Conservation (phyloP, 202 grass and related monocot species). For the Schoenoplectus triqueter region DNA sequence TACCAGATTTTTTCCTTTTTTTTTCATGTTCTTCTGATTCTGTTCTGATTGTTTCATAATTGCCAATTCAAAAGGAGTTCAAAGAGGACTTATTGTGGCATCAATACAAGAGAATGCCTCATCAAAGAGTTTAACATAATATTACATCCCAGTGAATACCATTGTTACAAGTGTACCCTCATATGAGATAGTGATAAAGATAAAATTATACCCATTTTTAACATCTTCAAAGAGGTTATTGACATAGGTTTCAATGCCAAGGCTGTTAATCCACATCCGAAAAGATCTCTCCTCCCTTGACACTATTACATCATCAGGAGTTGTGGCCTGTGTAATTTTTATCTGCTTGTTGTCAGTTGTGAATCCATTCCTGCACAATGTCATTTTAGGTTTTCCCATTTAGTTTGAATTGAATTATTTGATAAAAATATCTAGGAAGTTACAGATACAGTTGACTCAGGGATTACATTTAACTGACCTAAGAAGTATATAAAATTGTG, state of each 20-base stretch:
- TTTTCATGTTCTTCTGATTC: slow-evolving; percentile 18
- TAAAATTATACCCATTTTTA: slow-evolving; percentile 73
- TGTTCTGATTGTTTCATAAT: slow-evolving; percentile 9
- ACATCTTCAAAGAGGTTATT: slow-evolving; percentile 99
- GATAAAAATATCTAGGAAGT: neutral
- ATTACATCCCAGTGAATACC: too few species aligned
- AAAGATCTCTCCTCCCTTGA: slow-evolving; percentile 98
- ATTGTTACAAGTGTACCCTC: neutral
- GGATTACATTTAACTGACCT: neutral
- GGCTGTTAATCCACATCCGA: slow-evolving; percentile 98
- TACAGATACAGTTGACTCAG: neutral
- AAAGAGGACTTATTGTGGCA: neutral
- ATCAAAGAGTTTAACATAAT: too few species aligned
- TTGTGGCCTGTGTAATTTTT: slow-evolving; percentile 59
- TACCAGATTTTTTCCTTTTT: neutral
- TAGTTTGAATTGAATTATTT: slow-evolving; percentile 13
- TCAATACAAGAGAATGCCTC: neutral
- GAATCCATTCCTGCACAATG: slow-evolving; percentile 79
- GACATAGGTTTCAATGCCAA: slow-evolving; percentile 82
- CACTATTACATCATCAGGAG: slow-evolving; percentile 81
- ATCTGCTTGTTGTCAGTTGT: slow-evolving; percentile 74
- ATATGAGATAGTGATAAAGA: slow-evolving; percentile 6
- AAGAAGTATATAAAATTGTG: too few species aligned
- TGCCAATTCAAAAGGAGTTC: neutral
- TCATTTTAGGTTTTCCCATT: neutral